Percentiles rank a stretch among this genome's conserved stretches.
Evolutionary conservation across 2,329 filamentous ascomycete genomes (phyloP).

Genomic region (Exserohilum turcica): DNA sequence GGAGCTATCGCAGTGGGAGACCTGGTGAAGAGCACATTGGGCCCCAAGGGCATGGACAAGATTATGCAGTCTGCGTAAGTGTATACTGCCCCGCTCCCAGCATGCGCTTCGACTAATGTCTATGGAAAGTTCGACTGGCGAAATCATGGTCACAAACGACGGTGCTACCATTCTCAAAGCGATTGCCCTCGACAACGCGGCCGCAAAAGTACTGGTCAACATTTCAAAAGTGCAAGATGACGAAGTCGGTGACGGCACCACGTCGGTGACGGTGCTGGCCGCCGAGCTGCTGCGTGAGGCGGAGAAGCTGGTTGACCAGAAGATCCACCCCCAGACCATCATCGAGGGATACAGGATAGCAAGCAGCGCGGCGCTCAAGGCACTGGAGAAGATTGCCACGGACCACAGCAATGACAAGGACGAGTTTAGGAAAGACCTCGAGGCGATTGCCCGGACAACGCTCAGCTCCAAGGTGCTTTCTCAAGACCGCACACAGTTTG

Average conservation of each 20-base stretch:
- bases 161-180: slow-evolving; percentile 98
- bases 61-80: slow-evolving; percentile 92
- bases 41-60: slow-evolving; percentile 99
- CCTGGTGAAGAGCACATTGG: slow-evolving; percentile 94
- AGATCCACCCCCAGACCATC: slow-evolving; percentile 99
- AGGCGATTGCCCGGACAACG: slow-evolving; percentile 90
- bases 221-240: slow-evolving; percentile 99
- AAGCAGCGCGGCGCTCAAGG: slow-evolving; percentile 81
- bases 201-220: slow-evolving; percentile 97
- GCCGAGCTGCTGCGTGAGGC: slow-evolving; percentile 95
- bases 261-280: slow-evolving; percentile 93
- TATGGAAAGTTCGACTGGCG: slow-evolving; percentile 76
- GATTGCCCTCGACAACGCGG: slow-evolving; percentile 97
- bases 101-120: slow-evolving; percentile 28
- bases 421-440: slow-evolving; percentile 86
- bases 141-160: slow-evolving; percentile 99
- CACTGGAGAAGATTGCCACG: slow-evolving; percentile 81
- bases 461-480: slow-evolving; percentile 96
- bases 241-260: slow-evolving; percentile 97
- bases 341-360: slow-evolving; percentile 99
- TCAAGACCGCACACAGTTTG: slow-evolving; percentile 91
- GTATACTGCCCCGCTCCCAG: slow-evolving; percentile 3
- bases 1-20: slow-evolving; percentile 98
- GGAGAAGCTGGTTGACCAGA: slow-evolving; percentile 95
- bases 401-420: slow-evolving; percentile 85